A percentile compares a stretch with the other conserved stretches of the same genome.
These are phyloP conservation scores for Tuber indicum DNA, from an alignment of 495 filamentous ascomycete genomes.

Conservation along the genomic window DNA sequence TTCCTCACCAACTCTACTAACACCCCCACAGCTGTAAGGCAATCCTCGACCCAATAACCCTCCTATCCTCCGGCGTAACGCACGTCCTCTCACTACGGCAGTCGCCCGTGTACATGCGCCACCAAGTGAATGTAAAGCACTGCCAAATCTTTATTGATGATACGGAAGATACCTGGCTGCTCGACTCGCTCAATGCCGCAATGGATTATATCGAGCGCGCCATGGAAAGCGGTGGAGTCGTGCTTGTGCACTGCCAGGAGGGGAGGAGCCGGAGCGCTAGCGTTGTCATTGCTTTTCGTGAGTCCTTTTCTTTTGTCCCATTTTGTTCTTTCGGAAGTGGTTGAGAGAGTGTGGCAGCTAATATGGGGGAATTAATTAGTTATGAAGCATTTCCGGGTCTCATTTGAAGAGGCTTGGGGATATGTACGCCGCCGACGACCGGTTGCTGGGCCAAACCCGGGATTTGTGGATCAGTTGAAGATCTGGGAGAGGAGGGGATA, in stretches of 20 bases:
- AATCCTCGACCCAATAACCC: constrained; percentile 32
- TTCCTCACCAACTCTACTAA: constrained; percentile 10
- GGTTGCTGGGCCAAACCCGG: constrained; percentile 31
- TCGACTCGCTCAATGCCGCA: constrained; percentile 30
- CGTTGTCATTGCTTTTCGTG: constrained; percentile 33
- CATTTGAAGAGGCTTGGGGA: constrained; percentile 31
- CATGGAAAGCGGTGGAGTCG: constrained; percentile 26
- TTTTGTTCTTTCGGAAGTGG: neutral
- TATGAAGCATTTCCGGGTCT: constrained; percentile 34
- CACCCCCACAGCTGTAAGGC: constrained; percentile 24
- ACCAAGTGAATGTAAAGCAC: constrained; percentile 30
- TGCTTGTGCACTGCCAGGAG: constrained; percentile 32
- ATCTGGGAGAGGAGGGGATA: constrained; percentile 37
- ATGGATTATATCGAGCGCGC: constrained; percentile 30
- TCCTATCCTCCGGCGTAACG: constrained; percentile 29
- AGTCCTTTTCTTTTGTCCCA: neutral
- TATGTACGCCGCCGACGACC: constrained; percentile 33
- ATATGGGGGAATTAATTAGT: constrained; percentile 5
- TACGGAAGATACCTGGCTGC: constrained; percentile 30
- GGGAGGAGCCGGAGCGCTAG: constrained; percentile 32
- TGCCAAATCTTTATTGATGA: constrained; percentile 35
- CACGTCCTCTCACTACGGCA: constrained; percentile 32
- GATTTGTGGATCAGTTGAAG: constrained; percentile 34
- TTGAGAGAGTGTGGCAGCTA: neutral
- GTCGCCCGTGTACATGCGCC: constrained; percentile 32